These are phyloP conservation scores for Yarrowia sp. DNA, from an alignment of 805 yeast species.

Conservation along the genomic window DNA sequence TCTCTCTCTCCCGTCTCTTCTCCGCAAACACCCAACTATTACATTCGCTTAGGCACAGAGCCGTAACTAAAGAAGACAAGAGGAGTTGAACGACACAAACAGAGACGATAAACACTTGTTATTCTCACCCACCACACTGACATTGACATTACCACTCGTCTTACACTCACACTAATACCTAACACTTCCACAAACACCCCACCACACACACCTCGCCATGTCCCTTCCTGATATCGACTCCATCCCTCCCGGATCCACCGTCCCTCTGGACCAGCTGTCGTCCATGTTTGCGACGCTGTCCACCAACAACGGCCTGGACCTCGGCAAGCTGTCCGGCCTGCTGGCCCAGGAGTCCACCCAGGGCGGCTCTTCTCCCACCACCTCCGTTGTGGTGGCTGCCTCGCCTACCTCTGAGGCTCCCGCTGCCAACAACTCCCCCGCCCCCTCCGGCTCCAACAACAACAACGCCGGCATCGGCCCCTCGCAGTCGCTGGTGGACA, in stretches of 20 bases:
- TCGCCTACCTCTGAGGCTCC: conserved; percentile 24
- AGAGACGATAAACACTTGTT: no score
- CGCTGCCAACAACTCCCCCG: conserved; percentile 22
- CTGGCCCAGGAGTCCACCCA: conserved; percentile 20
- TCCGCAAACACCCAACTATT: conserved; percentile 10
- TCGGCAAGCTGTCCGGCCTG: conserved; percentile 22
- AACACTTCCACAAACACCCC: no score
- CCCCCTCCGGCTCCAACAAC: conserved; percentile 7
- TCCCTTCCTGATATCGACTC: conserved; percentile 37
- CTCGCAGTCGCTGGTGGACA: conserved; percentile 16
- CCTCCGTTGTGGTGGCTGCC: conserved; percentile 27
- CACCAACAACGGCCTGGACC: conserved; percentile 36
- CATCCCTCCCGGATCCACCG: conserved; percentile 36
- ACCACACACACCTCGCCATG: neutral
- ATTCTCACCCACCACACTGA: neutral
- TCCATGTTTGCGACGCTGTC: conserved; percentile 37
- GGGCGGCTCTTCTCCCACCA: conserved; percentile 12
- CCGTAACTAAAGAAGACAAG: no score
- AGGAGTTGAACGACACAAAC: no score
- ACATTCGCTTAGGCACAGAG: conserved; percentile 12
- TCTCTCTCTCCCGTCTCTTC: neutral
- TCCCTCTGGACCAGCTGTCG: conserved; percentile 36
- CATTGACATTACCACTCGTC: no score
- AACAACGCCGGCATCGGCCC: conserved; percentile 19
- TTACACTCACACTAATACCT: neutral